phyloP scores from a whole-genome alignment of 352 stramenopile species.

The Pythium coloratum region DNA sequence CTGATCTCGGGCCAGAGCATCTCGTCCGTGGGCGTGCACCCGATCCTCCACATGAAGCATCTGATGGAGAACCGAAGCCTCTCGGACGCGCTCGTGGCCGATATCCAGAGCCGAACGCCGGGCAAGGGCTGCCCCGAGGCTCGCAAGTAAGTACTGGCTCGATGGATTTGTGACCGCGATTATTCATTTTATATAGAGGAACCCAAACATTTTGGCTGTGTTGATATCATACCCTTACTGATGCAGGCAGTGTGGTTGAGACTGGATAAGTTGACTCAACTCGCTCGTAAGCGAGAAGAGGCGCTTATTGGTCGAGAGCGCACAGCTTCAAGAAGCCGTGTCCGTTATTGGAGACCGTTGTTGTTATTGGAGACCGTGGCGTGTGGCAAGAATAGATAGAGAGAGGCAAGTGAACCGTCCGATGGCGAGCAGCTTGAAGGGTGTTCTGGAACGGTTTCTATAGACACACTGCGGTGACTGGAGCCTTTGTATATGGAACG shows the following conservation, averaged over 20 bases:
- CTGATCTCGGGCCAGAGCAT: constrained; percentile 90
- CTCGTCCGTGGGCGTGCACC: constrained; percentile 91
- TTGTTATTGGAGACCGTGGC: background rate
- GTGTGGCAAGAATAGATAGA: background rate
- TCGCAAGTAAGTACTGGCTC: constrained; percentile 22
- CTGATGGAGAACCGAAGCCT: constrained; percentile 93
- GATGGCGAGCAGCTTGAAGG: background rate
- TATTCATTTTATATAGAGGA: constrained; percentile 29
- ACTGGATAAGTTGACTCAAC: background rate
- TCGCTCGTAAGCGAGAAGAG: background rate
- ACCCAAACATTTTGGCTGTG: background rate
- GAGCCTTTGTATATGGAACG: background rate
- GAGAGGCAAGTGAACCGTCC: background rate
- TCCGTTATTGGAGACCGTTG: constrained; percentile 12
- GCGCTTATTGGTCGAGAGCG: constrained; percentile 8
- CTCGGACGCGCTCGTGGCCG: constrained; percentile 80
- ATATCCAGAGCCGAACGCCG: constrained; percentile 72
- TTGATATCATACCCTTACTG: too few species aligned
- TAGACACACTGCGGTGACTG: background rate
- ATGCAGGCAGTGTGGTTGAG: too few species aligned
- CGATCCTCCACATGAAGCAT: constrained; percentile 97
- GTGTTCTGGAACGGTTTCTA: background rate
- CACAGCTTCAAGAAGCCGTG: background rate
- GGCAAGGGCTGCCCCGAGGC: constrained; percentile 57
- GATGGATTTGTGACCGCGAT: background rate